Evolutionary conservation across 208 protist species (phyloP).

Genomic region (Leishmania amazonensis): DNA sequence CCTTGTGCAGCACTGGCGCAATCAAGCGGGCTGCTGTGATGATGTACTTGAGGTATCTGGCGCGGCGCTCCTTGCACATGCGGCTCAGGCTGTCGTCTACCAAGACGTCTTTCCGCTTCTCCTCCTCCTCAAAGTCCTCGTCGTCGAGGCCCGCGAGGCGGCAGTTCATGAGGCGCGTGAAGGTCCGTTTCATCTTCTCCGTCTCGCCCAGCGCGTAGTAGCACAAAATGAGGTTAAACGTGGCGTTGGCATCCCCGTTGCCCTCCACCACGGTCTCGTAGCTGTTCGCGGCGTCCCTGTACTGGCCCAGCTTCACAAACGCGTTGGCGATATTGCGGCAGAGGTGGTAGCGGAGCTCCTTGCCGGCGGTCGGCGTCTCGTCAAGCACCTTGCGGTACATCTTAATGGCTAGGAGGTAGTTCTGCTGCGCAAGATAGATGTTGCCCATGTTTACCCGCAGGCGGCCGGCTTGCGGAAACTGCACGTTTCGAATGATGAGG

Average conservation of each 20-base stretch:
- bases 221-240: slow-evolving; percentile 97
- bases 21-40: slow-evolving; percentile 95
- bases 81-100: slow-evolving; percentile 82
- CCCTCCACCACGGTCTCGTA: slow-evolving; percentile 96
- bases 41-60: slow-evolving; percentile 87
- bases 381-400: slow-evolving; percentile 97
- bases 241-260: slow-evolving; percentile 88
- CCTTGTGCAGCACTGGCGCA: slow-evolving; percentile 92
- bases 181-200: slow-evolving; percentile 94
- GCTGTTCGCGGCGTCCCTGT: slow-evolving; percentile 94
- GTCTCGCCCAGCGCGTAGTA: slow-evolving; percentile 96
- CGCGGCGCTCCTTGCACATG: slow-evolving; percentile 80
- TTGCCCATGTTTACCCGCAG: slow-evolving; percentile 98
- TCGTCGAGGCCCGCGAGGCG: slow-evolving; percentile 58
- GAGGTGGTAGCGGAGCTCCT: slow-evolving; percentile 94
- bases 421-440: slow-evolving; percentile 97
- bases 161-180: slow-evolving; percentile 90
- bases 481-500: slow-evolving; percentile 95
- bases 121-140: slow-evolving; percentile 88
- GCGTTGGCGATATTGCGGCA: slow-evolving; percentile 97
- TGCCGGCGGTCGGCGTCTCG: slow-evolving; percentile 88
- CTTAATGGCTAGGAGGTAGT: slow-evolving; percentile 96
- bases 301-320: slow-evolving; percentile 97
- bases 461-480: slow-evolving; percentile 92
- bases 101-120: slow-evolving; percentile 79